Conservation (phyloP, 31 red algal species). For the Bonnemaisonia californica region DNA sequence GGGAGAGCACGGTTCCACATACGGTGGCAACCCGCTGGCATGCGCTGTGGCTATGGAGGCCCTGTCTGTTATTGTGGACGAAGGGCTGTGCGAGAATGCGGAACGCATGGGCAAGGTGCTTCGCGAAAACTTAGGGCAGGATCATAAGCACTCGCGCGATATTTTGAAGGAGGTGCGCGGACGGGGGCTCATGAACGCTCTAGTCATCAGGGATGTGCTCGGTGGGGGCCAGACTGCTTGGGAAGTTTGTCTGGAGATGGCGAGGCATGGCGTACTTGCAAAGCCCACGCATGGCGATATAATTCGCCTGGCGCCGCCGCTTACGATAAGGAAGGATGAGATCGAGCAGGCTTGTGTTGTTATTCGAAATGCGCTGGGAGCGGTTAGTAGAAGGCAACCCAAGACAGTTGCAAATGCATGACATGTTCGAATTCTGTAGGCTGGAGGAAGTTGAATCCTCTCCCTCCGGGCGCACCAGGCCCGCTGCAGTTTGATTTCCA, state of each 20-base stretch:
- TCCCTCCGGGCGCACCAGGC: too few relatives aligned
- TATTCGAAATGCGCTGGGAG: slow-evolving; percentile 57
- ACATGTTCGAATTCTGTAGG: too few relatives aligned
- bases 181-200: slow-evolving; percentile 84
- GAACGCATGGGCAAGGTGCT: slow-evolving; percentile 67
- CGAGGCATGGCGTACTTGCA: slow-evolving; percentile 83
- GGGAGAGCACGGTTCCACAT: slow-evolving; percentile 99
- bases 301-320: slow-evolving; percentile 93
- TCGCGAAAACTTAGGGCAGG: slow-evolving; percentile 25
- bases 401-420: background rate
- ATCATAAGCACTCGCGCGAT: slow-evolving; percentile 5
- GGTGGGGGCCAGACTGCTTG: slow-evolving; percentile 75
- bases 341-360: slow-evolving; percentile 62
- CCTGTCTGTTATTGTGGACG: slow-evolving; percentile 84
- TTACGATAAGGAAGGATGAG: slow-evolving; percentile 84
- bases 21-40: slow-evolving; percentile 97
- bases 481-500: too few relatives aligned
- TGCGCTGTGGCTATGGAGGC: slow-evolving; percentile 87
- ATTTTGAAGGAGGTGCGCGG: slow-evolving; percentile 81
- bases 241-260: slow-evolving; percentile 87
- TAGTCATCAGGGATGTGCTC: slow-evolving; percentile 74
- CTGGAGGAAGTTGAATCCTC: too few relatives aligned
- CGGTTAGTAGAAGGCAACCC: slow-evolving; percentile 1
- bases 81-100: slow-evolving; percentile 77
- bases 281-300: slow-evolving; percentile 97